These are phyloP conservation scores for Cardamine chenopodiifolia DNA, from an alignment of 345 rosid species.

Conservation along the genomic window DNA sequence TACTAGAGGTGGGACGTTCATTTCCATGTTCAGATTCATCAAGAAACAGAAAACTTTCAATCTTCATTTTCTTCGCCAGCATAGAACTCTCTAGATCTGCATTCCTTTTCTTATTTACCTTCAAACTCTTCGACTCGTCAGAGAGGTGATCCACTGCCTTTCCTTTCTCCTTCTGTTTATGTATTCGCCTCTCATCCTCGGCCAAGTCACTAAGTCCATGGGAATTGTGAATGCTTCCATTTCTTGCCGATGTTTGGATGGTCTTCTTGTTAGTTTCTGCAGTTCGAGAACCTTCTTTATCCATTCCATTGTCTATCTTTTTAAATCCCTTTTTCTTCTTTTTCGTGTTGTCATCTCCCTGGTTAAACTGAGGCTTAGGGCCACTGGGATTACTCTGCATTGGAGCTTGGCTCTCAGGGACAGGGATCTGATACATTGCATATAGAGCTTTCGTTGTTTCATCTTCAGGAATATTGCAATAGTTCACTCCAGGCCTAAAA, in stretches of 20 bases:
- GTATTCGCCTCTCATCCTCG: conserved; percentile 49
- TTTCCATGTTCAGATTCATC: conserved; percentile 58
- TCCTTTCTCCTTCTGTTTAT: conserved; percentile 66
- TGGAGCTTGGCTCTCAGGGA: conserved; percentile 49
- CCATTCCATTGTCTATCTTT: conserved; percentile 46
- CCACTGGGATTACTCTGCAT: conserved; percentile 48
- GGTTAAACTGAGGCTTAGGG: conserved; percentile 30
- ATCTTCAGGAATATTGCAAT: conserved; percentile 71
- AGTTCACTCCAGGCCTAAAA: conserved; percentile 82
- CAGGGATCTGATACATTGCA: conserved; percentile 50
- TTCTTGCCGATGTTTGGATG: conserved; percentile 40
- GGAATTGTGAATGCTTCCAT: conserved; percentile 50
- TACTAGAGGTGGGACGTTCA: conserved; percentile 53
- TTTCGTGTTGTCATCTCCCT: conserved; percentile 37
- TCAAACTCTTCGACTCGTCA: conserved; percentile 56
- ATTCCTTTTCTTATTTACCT: conserved; percentile 61
- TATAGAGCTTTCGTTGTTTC: conserved; percentile 74
- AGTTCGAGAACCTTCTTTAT: conserved; percentile 50
- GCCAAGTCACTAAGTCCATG: conserved; percentile 48
- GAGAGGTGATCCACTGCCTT: conserved; percentile 51
- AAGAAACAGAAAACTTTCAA: conserved; percentile 48
- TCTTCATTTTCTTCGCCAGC: conserved; percentile 67
- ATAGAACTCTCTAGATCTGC: conserved; percentile 54
- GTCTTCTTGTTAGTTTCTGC: conserved; percentile 59
- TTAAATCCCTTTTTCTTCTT: conserved; percentile 60